These are phyloP conservation scores for Lunasporangiospora selenospora DNA, from an alignment of 192 early-diverging fungal genomes.

Conservation along the genomic window DNA sequence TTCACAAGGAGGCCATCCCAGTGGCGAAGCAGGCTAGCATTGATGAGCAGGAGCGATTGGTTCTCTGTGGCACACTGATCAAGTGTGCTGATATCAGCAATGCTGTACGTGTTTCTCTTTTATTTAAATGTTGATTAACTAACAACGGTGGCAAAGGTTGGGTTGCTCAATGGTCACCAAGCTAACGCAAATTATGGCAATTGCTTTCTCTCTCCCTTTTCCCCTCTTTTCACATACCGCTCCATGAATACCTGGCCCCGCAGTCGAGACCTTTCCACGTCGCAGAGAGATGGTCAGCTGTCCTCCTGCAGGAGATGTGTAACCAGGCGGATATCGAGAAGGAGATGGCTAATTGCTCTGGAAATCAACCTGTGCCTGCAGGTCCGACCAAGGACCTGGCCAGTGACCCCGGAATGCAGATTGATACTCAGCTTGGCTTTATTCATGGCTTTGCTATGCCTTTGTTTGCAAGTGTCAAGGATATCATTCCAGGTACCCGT, in stretches of 20 bases:
- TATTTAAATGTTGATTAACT: too few relatives aligned
- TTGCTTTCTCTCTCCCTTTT: too few relatives aligned
- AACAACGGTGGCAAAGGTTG: too few relatives aligned
- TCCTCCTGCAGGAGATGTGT: conserved; percentile 72
- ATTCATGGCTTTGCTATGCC: conserved; percentile 61
- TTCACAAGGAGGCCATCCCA: conserved; percentile 47
- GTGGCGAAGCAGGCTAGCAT: conserved; percentile 49
- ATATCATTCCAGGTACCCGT: conserved; percentile 52
- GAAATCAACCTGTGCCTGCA: conserved; percentile 52
- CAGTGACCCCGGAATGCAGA: conserved; percentile 54
- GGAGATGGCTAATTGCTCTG: conserved; percentile 57
- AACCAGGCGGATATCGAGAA: conserved; percentile 78
- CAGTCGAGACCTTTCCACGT: conserved; percentile 74
- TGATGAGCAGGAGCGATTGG: conserved; percentile 63
- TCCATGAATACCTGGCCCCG: too few relatives aligned
- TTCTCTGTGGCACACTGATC: conserved; percentile 73
- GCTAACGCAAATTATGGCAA: too few relatives aligned
- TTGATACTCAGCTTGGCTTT: conserved; percentile 62
- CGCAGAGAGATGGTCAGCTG: conserved; percentile 70
- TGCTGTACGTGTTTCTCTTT: conserved; percentile 59
- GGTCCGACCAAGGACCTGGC: conserved; percentile 57
- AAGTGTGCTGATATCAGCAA: conserved; percentile 88
- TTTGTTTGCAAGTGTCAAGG: conserved; percentile 52
- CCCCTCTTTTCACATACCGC: too few relatives aligned
- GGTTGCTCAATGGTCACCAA: too few relatives aligned